These are phyloP conservation scores for Ogataea minuta DNA, from an alignment of 805 yeast genomes.

Conservation along the genomic window DNA sequence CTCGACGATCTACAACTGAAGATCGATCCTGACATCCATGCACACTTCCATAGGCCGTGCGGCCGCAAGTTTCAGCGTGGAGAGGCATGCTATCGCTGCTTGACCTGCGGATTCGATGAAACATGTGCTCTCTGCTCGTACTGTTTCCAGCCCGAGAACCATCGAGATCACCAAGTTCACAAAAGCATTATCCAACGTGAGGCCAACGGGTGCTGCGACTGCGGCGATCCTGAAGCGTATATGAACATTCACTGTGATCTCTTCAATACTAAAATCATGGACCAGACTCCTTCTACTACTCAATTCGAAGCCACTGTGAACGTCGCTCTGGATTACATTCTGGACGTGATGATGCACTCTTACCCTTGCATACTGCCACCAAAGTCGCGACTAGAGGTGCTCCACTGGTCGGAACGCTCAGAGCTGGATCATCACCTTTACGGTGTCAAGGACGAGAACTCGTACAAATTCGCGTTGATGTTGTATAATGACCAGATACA, in stretches of 20 bases:
- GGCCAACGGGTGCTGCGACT: conserved; percentile 80
- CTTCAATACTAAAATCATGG: conserved; percentile 14
- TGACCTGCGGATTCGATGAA: conserved; percentile 75
- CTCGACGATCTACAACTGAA: conserved; percentile 16
- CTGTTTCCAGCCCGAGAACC: conserved; percentile 71
- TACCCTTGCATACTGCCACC: conserved; percentile 38
- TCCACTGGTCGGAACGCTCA: conserved; percentile 27
- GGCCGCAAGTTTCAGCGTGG: conserved; percentile 71
- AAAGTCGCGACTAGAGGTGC: conserved; percentile 21
- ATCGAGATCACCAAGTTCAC: conserved; percentile 69
- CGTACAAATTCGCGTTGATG: conserved; percentile 52
- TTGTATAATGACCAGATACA: conserved; percentile 79
- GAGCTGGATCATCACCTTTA: conserved; percentile 40
- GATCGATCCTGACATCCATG: conserved; percentile 26
- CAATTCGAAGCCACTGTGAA: conserved; percentile 43
- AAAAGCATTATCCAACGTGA: conserved; percentile 62
- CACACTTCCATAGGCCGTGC: conserved; percentile 69
- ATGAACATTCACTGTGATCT: conserved; percentile 49
- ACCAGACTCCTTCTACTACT: conserved; percentile 38
- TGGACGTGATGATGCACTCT: conserved; percentile 57
- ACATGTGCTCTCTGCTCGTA: conserved; percentile 78
- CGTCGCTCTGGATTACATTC: conserved; percentile 52
- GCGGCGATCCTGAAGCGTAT: conserved; percentile 91
- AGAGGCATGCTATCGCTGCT: conserved; percentile 77
- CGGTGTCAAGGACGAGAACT: conserved; percentile 41